Conservation (phyloP, 2,329 filamentous ascomycete species). For the Neofusicoccum laricinum region DNA sequence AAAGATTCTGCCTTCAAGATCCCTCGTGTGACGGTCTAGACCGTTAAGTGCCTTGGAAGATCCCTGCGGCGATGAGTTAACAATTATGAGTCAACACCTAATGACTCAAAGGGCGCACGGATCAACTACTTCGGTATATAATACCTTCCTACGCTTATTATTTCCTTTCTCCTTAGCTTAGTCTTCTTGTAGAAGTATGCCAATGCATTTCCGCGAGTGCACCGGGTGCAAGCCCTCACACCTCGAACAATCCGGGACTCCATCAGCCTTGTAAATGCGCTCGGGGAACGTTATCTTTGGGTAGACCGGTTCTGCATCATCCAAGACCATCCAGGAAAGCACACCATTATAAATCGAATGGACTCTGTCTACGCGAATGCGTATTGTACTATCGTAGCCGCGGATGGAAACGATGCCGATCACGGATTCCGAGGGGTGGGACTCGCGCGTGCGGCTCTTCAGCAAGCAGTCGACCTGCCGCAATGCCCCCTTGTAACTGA, state of each 20-base stretch:
- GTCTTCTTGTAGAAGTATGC: too few relatives aligned
- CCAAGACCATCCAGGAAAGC: conserved; percentile 1
- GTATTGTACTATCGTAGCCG: background rate
- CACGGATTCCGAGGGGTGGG: background rate
- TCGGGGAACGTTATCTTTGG: conserved; percentile 11
- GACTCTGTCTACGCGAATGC: conserved; percentile 6
- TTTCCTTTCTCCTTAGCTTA: too few relatives aligned
- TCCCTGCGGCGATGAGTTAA: too few relatives aligned
- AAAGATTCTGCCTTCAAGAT: background rate
- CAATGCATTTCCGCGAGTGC: too few relatives aligned
- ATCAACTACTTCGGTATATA: too few relatives aligned
- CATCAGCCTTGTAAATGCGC: background rate
- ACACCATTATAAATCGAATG: conserved; percentile 4
- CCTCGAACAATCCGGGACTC: background rate
- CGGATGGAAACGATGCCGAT: background rate
- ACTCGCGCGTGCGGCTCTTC: background rate
- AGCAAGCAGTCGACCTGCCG: background rate
- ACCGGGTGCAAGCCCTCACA: too few relatives aligned
- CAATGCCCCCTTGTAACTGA: too few relatives aligned
- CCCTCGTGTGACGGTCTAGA: too few relatives aligned
- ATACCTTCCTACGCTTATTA: too few relatives aligned
- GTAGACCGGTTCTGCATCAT: conserved; percentile 17
- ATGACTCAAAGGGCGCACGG: too few relatives aligned
- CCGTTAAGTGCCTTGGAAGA: too few relatives aligned
- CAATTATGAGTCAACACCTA: too few relatives aligned